Conservation (phyloP, 345 rosid genomes). For the Linum tenue region DNA sequence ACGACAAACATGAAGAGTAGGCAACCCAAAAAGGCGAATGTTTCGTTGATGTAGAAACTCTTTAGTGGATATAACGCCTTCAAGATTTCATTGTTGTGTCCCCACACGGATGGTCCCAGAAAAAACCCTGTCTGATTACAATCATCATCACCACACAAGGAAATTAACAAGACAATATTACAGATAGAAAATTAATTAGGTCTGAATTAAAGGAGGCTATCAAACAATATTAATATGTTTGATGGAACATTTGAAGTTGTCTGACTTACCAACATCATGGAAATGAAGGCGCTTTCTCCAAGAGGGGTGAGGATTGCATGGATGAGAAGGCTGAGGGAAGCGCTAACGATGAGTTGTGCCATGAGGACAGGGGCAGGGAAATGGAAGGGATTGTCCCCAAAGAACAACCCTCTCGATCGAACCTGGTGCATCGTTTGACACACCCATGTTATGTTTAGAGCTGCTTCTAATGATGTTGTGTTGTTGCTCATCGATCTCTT, state of each 20-base stretch:
- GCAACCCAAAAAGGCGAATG: constrained; percentile 20
- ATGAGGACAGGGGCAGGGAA: constrained; percentile 2
- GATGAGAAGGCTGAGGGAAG: constrained; percentile 4
- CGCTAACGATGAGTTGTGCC: constrained; percentile 9
- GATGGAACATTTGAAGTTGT: not conserved
- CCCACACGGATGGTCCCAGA: constrained; percentile 18
- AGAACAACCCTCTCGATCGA: constrained; percentile 6
- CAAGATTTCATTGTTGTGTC: not conserved
- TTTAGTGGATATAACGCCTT: not conserved
- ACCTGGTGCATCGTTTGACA: not conserved
- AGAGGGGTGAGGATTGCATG: constrained; percentile 19
- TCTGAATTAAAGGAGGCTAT: too few relatives aligned
- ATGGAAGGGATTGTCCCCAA: constrained; percentile 4
- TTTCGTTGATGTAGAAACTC: constrained; percentile 9
- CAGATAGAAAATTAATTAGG: not conserved
- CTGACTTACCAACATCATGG: constrained; percentile 18
- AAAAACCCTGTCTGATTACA: constrained; percentile 17
- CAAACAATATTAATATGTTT: too few relatives aligned
- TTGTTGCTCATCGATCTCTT: not conserved
- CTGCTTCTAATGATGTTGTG: not conserved
- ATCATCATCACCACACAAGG: not conserved
- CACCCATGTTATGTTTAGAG: constrained; percentile 1
- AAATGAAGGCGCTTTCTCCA: constrained; percentile 20
- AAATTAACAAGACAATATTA: not conserved
- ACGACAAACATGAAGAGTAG: constrained; percentile 14